Base-by-base conservation (phyloP, 1,284 basidiomycete genomes). In the Heliocybe sulcata region DNA sequence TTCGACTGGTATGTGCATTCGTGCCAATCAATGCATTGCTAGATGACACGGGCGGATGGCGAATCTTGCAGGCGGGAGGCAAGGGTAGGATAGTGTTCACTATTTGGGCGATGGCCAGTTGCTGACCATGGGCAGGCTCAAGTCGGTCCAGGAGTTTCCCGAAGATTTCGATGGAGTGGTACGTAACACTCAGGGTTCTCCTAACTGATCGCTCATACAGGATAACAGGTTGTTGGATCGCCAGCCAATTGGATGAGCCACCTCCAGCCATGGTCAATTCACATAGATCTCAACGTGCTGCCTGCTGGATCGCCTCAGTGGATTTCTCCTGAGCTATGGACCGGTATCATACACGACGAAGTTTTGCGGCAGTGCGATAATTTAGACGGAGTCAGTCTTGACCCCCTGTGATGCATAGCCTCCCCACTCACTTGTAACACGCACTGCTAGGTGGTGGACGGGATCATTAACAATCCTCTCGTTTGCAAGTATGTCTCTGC, bases 401-500 rank as follows among this genome's bases (percentile, higher is more conserved):
- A 9, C 23, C 33, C 33, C 45, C 12, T 4, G 1, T 42, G 20
- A n/a, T 8, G 12, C 53, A 10, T 23, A 8, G 16, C 25, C 47
- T 23, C 42, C 23, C 6, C 45, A 49, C 19, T 45, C 27, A 25
- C 38, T 51, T 42, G 58, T 22, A 26, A 45, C 31, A 51, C 50
- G 25, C 16, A 49, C 22, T 38, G 27, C 51, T 22, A 66, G 64
- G 49, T 66, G 12, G 52, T 51, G 2, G 70, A 72, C 54, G 67
- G 67, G 2, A 66, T 71, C 57, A 67, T 71, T 53, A 67, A 63
- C 50, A 65, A 70, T 45, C 70, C 71, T 1, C 63, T 63, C 38
- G 57, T 57, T 14, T 72, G 71, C 65, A 58, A 62, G 58, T 64
- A 29, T 23, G 61, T 29, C n/a, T 10, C n/a, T 47, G 45, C 9